Conservation (phyloP, 345 rosid species). For the Gossypium stocksii region DNA sequence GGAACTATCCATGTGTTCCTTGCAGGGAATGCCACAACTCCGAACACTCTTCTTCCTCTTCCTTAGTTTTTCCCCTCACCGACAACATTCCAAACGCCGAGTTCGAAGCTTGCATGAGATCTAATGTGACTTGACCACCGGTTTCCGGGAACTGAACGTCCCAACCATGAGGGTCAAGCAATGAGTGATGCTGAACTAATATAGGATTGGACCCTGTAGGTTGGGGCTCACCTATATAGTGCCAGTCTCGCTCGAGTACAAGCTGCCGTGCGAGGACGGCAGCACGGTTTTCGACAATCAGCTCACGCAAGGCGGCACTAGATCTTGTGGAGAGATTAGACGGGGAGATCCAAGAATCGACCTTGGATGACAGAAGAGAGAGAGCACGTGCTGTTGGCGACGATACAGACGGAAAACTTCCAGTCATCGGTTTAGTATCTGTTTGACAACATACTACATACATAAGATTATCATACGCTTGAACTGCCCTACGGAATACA, state of each 20-base stretch:
- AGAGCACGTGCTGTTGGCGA: slow-evolving; percentile 39
- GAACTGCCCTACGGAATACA: neutral
- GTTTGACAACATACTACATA: neutral
- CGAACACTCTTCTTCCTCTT: slow-evolving; percentile 31
- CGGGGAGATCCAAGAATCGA: slow-evolving; percentile 32
- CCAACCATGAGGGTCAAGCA: slow-evolving; percentile 20
- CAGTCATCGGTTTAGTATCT: slow-evolving; percentile 23
- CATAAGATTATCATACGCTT: neutral
- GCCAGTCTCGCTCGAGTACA: slow-evolving; percentile 26
- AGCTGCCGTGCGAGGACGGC: slow-evolving; percentile 32
- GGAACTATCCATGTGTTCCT: slow-evolving; percentile 13
- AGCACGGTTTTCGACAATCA: slow-evolving; percentile 48
- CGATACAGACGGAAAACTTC: slow-evolving; percentile 19
- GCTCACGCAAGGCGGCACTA: slow-evolving; percentile 45
- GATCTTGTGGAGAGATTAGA: slow-evolving; percentile 45
- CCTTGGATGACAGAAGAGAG: slow-evolving; percentile 68
- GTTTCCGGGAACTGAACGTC: slow-evolving; percentile 19
- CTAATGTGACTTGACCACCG: slow-evolving; percentile 35
- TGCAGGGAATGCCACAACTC: slow-evolving; percentile 34
- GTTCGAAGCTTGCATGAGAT: slow-evolving; percentile 47
- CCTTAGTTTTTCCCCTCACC: slow-evolving; percentile 23
- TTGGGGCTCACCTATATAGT: slow-evolving; percentile 14
- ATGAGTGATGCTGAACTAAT: slow-evolving; percentile 5
- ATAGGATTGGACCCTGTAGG: neutral
- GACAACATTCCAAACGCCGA: slow-evolving; percentile 33